A percentile compares a stretch with the other conserved stretches of the same genome.
Evolutionary conservation across 768 basidiomycete genomes (phyloP).

Genomic region (Leccinum disarticulatum): DNA sequence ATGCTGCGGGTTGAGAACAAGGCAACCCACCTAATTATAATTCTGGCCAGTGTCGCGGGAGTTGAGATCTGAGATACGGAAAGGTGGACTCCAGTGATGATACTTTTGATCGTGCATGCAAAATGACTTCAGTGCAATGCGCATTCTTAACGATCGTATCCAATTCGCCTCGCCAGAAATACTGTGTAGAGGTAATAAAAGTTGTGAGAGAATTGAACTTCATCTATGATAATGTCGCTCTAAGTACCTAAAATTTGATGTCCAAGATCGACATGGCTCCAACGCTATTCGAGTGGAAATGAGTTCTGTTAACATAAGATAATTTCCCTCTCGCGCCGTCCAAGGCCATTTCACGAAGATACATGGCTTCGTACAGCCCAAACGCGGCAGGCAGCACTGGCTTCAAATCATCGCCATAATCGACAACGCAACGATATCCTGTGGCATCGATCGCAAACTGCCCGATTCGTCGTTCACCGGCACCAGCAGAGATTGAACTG

Average conservation of each 20-base stretch:
- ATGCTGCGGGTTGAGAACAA: too few relatives aligned
- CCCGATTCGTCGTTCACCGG: neutral
- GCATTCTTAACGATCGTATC: too few relatives aligned
- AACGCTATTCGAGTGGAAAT: neutral
- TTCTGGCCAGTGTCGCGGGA: too few relatives aligned
- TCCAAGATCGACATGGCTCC: neutral
- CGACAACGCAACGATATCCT: neutral
- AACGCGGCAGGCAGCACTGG: neutral
- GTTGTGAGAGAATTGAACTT: neutral
- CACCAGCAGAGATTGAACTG: neutral
- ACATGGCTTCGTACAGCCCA: neutral
- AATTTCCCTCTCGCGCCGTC: neutral
- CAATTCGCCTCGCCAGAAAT: too few relatives aligned
- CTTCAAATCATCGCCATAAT: neutral
- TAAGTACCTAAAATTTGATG: neutral
- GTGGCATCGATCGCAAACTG: neutral
- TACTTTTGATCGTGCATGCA: too few relatives aligned
- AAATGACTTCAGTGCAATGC: too few relatives aligned
- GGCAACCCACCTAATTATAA: too few relatives aligned
- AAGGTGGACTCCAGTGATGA: too few relatives aligned
- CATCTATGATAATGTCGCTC: neutral
- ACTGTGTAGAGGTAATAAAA: too few relatives aligned
- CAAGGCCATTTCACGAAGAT: neutral
- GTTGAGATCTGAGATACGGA: too few relatives aligned
- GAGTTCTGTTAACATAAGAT: neutral